A percentile compares a stretch with the other conserved stretches of the same genome.
Evolutionary conservation across 2,329 filamentous ascomycete species (phyloP).

Genomic region (Tolypocladium capitatum): DNA sequence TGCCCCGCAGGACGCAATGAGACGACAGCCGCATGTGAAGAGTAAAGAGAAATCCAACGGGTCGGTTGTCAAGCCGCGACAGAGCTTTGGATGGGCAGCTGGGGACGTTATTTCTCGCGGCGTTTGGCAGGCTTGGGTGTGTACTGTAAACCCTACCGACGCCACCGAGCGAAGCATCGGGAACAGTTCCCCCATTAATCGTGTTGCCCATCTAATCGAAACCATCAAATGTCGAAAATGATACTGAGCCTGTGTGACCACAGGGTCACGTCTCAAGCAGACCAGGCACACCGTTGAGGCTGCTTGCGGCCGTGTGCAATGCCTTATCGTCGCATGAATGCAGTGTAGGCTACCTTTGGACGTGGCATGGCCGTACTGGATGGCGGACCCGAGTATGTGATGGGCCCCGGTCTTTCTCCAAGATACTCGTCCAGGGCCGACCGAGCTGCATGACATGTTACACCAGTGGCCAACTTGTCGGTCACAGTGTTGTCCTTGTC

Average conservation of each 20-base stretch:
- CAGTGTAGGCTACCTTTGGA: background rate
- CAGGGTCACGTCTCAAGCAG: background rate
- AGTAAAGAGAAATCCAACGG: background rate
- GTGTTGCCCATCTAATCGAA: background rate
- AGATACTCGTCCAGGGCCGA: background rate
- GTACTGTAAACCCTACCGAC: background rate
- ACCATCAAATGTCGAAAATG: background rate
- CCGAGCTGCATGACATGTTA: background rate
- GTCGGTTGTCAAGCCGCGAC: background rate
- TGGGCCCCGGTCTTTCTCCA: background rate
- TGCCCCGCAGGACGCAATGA: background rate
- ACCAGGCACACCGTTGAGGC: background rate
- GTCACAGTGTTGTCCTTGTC: background rate
- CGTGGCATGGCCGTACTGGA: background rate
- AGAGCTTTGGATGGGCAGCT: background rate
- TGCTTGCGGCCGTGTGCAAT: no score
- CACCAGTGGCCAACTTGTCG: background rate
- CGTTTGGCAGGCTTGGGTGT: background rate
- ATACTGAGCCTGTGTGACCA: background rate
- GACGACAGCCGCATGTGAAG: background rate
- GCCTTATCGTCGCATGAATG: background rate
- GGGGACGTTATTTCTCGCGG: background rate
- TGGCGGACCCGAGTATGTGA: background rate
- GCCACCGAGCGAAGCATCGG: background rate
- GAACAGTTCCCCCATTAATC: background rate